phyloP scores from a whole-genome alignment of 2,329 filamentous ascomycete species.

The Trichoderma breve region DNA sequence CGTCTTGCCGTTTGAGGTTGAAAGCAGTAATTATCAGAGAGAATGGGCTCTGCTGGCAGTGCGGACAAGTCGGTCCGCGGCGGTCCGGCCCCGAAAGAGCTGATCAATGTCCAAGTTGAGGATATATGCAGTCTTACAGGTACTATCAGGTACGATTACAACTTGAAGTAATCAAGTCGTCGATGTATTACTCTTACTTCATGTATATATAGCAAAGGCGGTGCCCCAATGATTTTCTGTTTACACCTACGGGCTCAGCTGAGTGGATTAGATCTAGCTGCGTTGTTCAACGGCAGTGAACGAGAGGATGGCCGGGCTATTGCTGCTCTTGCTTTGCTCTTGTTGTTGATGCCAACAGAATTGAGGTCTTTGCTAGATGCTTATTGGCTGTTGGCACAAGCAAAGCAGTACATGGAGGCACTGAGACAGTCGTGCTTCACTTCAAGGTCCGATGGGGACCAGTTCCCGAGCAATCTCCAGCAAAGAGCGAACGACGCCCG shows the following conservation, averaged over 20 bases:
- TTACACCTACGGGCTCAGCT: neutral
- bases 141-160: neutral
- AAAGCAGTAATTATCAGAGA: slow-evolving; percentile 12
- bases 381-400: neutral
- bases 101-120: neutral
- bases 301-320: neutral
- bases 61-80: neutral
- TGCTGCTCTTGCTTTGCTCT: neutral
- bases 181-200: neutral
- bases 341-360: neutral
- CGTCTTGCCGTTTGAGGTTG: neutral
- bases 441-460: slow-evolving; percentile 3
- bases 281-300: neutral
- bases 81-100: slow-evolving; percentile 4
- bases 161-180: neutral
- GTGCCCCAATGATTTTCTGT: neutral
- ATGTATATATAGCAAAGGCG: neutral
- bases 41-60: neutral
- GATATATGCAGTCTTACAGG: neutral
- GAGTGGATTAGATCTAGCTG: neutral
- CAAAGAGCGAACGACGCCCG: slow-evolving; percentile 6
- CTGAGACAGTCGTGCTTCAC: neutral
- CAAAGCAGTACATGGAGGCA: neutral
- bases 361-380: neutral
- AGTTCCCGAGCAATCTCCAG: slow-evolving; percentile 14